phyloP scores from a whole-genome alignment of 1,139 yeast species.

The Saccharomycopsis hybrid region DNA sequence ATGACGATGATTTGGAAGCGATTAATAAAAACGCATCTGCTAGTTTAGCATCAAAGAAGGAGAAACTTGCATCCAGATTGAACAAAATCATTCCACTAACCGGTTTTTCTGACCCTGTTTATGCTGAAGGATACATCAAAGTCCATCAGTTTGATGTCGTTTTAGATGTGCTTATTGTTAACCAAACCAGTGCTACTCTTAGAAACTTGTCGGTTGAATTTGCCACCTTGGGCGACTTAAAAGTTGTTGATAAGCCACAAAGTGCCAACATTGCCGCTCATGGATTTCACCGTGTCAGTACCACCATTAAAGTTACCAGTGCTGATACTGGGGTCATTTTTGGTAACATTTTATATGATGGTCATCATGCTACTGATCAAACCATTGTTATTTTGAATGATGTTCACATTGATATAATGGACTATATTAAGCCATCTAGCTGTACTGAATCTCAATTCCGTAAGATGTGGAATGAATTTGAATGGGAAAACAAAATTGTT shows the following conservation, averaged over 20 bases:
- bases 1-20: constrained; percentile 44
- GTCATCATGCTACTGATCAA: constrained; percentile 86
- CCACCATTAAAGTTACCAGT: constrained; percentile 89
- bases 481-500: constrained; percentile 98
- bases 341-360: constrained; percentile 95
- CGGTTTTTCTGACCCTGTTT: constrained; percentile 96
- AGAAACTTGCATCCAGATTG: constrained; percentile 68
- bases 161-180: constrained; percentile 86
- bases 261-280: constrained; percentile 95
- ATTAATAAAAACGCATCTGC: constrained; percentile 43
- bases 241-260: constrained; percentile 88
- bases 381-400: constrained; percentile 90
- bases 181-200: constrained; percentile 87
- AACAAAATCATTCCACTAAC: constrained; percentile 88
- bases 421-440: constrained; percentile 89
- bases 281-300: constrained; percentile 85
- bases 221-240: constrained; percentile 93
- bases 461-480: constrained; percentile 98
- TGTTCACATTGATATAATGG: constrained; percentile 95
- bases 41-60: constrained; percentile 32
- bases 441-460: constrained; percentile 90
- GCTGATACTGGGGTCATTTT: constrained; percentile 97
- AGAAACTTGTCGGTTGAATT: constrained; percentile 91
- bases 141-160: constrained; percentile 96
- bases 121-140: constrained; percentile 93